Conservation (phyloP, 805 yeast genomes). For the Lachancea mirantina region DNA sequence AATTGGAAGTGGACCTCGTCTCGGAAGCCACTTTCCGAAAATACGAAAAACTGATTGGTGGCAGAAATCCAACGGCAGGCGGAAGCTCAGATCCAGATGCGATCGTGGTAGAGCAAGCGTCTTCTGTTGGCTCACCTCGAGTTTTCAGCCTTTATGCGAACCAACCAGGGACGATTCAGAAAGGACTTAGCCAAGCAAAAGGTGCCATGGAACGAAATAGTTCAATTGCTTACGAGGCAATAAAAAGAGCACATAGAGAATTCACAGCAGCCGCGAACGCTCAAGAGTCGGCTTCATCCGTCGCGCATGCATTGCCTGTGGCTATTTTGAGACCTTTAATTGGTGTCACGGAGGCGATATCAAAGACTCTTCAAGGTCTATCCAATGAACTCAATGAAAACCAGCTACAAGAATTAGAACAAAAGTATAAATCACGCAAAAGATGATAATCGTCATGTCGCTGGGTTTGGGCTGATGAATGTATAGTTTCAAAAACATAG, state of each 20-base stretch:
- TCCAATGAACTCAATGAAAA: slow-evolving; percentile 72
- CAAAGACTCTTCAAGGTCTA: slow-evolving; percentile 75
- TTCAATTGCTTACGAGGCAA: slow-evolving; percentile 54
- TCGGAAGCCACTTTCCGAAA: slow-evolving; percentile 19
- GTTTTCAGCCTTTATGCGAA: slow-evolving; percentile 70
- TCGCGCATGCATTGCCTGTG: slow-evolving; percentile 73
- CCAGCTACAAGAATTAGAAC: slow-evolving; percentile 50
- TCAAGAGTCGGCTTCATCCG: slow-evolving; percentile 57
- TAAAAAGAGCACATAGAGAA: slow-evolving; percentile 52
- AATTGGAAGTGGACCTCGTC: slow-evolving; percentile 18
- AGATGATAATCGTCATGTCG: not conserved
- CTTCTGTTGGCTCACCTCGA: slow-evolving; percentile 23
- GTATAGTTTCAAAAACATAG: too few relatives aligned
- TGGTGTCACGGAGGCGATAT: slow-evolving; percentile 87
- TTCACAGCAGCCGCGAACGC: slow-evolving; percentile 55
- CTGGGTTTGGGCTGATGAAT: too few relatives aligned
- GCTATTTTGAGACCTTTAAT: slow-evolving; percentile 77
- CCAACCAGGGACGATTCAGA: slow-evolving; percentile 65
- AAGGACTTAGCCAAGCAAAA: slow-evolving; percentile 74
- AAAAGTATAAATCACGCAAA: slow-evolving; percentile 48
- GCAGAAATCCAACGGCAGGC: slow-evolving; percentile 27
- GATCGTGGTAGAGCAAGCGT: slow-evolving; percentile 21
- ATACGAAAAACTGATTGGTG: slow-evolving; percentile 31
- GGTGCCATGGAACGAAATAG: slow-evolving; percentile 63
- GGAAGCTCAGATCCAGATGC: slow-evolving; percentile 28